Conservation (phyloP, 2,329 filamentous ascomycete genomes). For the Colletotrichum tropicale region DNA sequence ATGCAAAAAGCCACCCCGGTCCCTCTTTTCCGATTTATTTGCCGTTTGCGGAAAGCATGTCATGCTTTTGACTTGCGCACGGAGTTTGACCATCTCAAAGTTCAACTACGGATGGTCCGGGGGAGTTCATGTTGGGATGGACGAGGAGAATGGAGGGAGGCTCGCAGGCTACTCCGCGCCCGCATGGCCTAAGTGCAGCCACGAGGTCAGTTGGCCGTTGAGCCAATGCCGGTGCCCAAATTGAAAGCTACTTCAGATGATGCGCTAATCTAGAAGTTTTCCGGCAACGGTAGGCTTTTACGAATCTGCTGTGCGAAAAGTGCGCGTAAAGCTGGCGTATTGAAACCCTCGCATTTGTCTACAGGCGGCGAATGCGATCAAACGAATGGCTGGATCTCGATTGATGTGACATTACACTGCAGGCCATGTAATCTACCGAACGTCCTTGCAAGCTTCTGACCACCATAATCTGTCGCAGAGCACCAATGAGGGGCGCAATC, state of each 20-base stretch:
- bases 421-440: neutral
- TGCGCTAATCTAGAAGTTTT: neutral
- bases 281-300: neutral
- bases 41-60: neutral
- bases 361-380: neutral
- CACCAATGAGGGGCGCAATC: neutral
- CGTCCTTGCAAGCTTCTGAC: neutral
- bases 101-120: neutral
- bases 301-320: neutral
- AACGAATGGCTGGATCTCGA: neutral
- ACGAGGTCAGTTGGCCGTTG: neutral
- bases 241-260: neutral
- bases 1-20: neutral
- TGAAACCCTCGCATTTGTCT: neutral
- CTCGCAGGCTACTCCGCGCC: neutral
- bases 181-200: neutral
- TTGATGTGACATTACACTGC: neutral
- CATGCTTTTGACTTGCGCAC: neutral
- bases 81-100: neutral
- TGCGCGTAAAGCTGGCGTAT: neutral
- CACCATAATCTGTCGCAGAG: neutral
- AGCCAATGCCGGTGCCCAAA: neutral
- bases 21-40: neutral
- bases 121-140: neutral
- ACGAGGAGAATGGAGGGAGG: neutral